These are phyloP conservation scores for Aspergillus ustus DNA, from an alignment of 2,329 filamentous ascomycete genomes.

Conservation along the genomic window DNA sequence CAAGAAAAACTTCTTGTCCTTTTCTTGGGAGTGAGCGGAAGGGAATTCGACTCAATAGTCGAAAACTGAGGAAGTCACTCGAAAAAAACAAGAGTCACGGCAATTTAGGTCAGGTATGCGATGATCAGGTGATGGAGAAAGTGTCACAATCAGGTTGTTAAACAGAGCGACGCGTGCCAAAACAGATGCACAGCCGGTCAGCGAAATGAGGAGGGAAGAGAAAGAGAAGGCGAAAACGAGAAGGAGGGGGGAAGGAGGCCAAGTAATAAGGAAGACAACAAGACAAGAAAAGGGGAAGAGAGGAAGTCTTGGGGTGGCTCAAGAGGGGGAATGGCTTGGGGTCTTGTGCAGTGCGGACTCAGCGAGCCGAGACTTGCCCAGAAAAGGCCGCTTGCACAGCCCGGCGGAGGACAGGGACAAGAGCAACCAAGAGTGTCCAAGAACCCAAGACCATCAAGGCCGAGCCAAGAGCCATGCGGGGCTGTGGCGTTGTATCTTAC, in stretches of 20 bases:
- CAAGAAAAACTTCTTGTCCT: slow-evolving; percentile 42
- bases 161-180: slow-evolving; percentile 11
- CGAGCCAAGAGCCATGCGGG: slow-evolving; percentile 10
- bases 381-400: slow-evolving; percentile 38
- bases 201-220: slow-evolving; percentile 13
- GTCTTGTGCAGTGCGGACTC: slow-evolving; percentile 26
- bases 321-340: slow-evolving; percentile 24
- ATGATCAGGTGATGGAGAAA: background rate
- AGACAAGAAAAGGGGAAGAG: slow-evolving; percentile 19
- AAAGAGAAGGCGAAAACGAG: slow-evolving; percentile 12
- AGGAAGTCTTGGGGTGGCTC: slow-evolving; percentile 23
- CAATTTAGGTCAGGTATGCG: background rate
- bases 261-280: slow-evolving; percentile 17
- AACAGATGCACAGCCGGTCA: slow-evolving; percentile 9
- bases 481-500: background rate
- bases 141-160: slow-evolving; percentile 11
- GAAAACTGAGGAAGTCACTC: background rate
- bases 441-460: background rate
- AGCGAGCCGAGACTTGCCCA: slow-evolving; percentile 40
- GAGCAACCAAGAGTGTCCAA: slow-evolving; percentile 5
- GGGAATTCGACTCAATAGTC: slow-evolving; percentile 16
- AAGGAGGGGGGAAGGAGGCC: slow-evolving; percentile 16
- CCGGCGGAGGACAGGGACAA: slow-evolving; percentile 38
- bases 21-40: slow-evolving; percentile 38
- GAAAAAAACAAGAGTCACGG: slow-evolving; percentile 12